These are phyloP conservation scores for Ceratorhiza oryzae-sativae DNA, from an alignment of 1,284 basidiomycete genomes.

Conservation along the genomic window DNA sequence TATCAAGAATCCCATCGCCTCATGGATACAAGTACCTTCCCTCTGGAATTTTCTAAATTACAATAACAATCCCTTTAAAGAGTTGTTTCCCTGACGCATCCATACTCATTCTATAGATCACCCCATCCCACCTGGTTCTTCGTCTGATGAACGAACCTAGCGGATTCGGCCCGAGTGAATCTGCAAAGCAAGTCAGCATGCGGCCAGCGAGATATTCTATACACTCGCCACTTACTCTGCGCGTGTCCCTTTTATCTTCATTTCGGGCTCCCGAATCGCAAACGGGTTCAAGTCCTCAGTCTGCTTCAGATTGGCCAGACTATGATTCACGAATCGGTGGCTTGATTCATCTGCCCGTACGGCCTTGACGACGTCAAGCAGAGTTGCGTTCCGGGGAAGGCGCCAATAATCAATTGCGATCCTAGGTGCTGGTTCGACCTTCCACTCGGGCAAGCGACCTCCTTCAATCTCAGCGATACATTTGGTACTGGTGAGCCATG, in stretches of 20 bases:
- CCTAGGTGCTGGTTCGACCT: constrained; percentile 73
- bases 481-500: constrained; percentile 65
- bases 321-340: constrained; percentile 93
- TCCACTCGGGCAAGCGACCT: constrained; percentile 90
- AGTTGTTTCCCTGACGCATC: too few relatives aligned
- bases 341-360: constrained; percentile 93
- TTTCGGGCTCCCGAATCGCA: constrained; percentile 86
- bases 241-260: constrained; percentile 77
- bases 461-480: constrained; percentile 84
- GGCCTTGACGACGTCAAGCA: constrained; percentile 60
- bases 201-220: too few relatives aligned
- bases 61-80: too few relatives aligned
- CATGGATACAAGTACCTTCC: too few relatives aligned
- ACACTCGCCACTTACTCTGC: constrained; percentile 78
- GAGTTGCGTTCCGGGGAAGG: constrained; percentile 51
- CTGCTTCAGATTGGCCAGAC: constrained; percentile 81
- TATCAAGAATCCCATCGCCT: too few relatives aligned
- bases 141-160: constrained; percentile 66
- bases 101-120: neutral
- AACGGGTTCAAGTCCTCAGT: constrained; percentile 89
- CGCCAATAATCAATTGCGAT: constrained; percentile 99
- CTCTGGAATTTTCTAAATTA: too few relatives aligned
- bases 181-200: constrained; percentile 51
- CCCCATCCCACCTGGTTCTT: constrained; percentile 49
- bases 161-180: constrained; percentile 78